A percentile compares a stretch with the other conserved stretches of the same genome.
phyloP scores from a whole-genome alignment of 192 early-diverging fungal species.

The Gamsiella multidivaricata region DNA sequence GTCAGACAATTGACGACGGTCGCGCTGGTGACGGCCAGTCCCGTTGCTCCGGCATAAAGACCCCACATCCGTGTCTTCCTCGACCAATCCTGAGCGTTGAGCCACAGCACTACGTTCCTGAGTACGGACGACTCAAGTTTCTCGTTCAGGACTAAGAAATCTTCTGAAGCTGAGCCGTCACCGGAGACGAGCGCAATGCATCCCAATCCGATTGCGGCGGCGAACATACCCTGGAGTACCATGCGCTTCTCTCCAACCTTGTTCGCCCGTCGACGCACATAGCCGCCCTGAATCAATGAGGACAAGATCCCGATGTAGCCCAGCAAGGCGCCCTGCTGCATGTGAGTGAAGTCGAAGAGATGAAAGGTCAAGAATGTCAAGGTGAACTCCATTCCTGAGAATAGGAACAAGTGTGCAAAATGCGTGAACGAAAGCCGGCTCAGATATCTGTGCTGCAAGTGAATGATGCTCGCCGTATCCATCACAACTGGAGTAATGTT shows the following conservation, averaged over 20 bases:
- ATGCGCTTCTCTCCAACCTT: constrained; percentile 75
- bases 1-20: constrained; percentile 96
- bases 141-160: constrained; percentile 12
- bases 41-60: constrained; percentile 80
- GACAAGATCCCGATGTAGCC: constrained; percentile 90
- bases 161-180: constrained; percentile 6
- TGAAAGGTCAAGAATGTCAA: constrained; percentile 97
- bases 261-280: constrained; percentile 82
- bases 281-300: constrained; percentile 92
- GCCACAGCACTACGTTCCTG: constrained; percentile 9
- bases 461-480: constrained; percentile 20
- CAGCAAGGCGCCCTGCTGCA: constrained; percentile 89
- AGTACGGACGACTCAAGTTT: background rate
- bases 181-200: constrained; percentile 63
- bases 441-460: constrained; percentile 52
- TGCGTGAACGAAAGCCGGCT: constrained; percentile 75
- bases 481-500: background rate
- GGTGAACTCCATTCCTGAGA: constrained; percentile 99
- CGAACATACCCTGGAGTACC: constrained; percentile 81
- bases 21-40: constrained; percentile 90
- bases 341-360: constrained; percentile 85
- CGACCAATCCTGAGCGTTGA: constrained; percentile 49
- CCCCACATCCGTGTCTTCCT: constrained; percentile 45
- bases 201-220: constrained; percentile 72
- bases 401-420: constrained; percentile 90